Conservation (phyloP, 2,329 filamentous ascomycete genomes). For the Sporothrix luriei region DNA sequence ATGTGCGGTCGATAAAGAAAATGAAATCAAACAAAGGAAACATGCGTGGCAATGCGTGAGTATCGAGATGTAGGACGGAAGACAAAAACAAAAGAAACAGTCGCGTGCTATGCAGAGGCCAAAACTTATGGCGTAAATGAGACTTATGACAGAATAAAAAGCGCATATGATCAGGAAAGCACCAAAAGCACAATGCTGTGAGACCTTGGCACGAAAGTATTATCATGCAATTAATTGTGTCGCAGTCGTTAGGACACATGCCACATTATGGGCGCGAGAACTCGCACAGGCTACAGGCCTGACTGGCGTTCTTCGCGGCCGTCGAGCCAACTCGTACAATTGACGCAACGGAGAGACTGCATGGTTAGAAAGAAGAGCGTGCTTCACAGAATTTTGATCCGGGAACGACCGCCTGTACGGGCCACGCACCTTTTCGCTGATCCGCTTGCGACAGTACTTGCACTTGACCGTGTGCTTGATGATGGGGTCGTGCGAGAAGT, state of each 20-base stretch:
- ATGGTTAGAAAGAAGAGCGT: not conserved
- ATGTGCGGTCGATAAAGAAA: not conserved
- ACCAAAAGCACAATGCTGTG: constrained; percentile 6
- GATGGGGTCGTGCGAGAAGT: constrained; percentile 64
- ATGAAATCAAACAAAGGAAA: not conserved
- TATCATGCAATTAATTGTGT: too few species aligned
- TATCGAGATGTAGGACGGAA: not conserved
- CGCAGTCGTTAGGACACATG: too few species aligned
- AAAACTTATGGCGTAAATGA: constrained; percentile 8
- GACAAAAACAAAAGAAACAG: constrained; percentile 2
- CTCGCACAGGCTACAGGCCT: constrained; percentile 25
- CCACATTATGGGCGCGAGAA: not conserved
- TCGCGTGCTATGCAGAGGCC: constrained; percentile 19
- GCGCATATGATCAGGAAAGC: not conserved
- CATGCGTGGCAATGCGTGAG: not conserved
- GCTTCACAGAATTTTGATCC: not conserved
- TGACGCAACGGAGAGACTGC: constrained; percentile 51
- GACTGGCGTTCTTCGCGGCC: constrained; percentile 49
- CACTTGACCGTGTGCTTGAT: constrained; percentile 72
- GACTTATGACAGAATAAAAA: not conserved
- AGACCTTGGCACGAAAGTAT: not conserved
- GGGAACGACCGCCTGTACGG: not conserved
- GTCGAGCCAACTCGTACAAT: constrained; percentile 57
- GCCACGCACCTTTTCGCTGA: constrained; percentile 61
- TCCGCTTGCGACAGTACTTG: constrained; percentile 65